A percentile compares a stretch with the other conserved stretches of the same genome.
phyloP scores from a whole-genome alignment of 2,329 filamentous ascomycete genomes.

The Zelopaecilomyces penicillatus region DNA sequence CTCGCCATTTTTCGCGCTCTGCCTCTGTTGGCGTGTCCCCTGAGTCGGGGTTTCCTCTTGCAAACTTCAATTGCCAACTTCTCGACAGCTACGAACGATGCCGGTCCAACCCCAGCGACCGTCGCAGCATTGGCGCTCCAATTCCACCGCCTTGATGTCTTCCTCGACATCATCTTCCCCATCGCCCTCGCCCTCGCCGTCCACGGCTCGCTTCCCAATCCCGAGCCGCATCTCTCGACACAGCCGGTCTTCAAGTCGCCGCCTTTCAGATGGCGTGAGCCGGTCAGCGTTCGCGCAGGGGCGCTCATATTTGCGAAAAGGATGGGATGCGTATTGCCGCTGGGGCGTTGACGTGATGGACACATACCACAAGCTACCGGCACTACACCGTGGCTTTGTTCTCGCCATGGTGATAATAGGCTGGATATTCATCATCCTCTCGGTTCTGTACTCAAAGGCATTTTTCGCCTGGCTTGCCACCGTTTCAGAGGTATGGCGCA shows the following conservation, averaged over 20 bases:
- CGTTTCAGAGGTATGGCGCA: slow-evolving; percentile 67
- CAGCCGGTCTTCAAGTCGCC: slow-evolving; percentile 17
- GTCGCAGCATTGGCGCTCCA: background rate
- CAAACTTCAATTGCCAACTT: too few species aligned
- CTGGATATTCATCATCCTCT: slow-evolving; percentile 54
- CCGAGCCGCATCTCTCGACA: slow-evolving; percentile 3
- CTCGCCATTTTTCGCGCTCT: too few species aligned
- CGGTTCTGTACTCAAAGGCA: slow-evolving; percentile 68
- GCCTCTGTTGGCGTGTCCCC: too few species aligned
- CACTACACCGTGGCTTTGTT: slow-evolving; percentile 53
- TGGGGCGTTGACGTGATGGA: slow-evolving; percentile 33
- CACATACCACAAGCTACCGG: slow-evolving; percentile 47
- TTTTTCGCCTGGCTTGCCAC: slow-evolving; percentile 72
- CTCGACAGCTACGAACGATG: too few species aligned
- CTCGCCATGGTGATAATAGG: slow-evolving; percentile 39
- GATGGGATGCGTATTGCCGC: slow-evolving; percentile 25
- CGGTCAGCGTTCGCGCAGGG: slow-evolving; percentile 1
- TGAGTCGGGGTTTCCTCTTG: too few species aligned
- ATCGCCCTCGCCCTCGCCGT: slow-evolving; percentile 6
- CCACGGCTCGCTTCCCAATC: slow-evolving; percentile 14
- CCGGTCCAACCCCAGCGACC: background rate
- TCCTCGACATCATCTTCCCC: slow-evolving; percentile 2
- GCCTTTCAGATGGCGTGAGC: slow-evolving; percentile 28
- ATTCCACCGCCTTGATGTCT: background rate
- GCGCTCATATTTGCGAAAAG: slow-evolving; percentile 33